A percentile compares a stretch with the other conserved stretches of the same genome.
These are phyloP conservation scores for Starmerella geochares DNA, from an alignment of 805 yeast genomes.

Conservation along the genomic window DNA sequence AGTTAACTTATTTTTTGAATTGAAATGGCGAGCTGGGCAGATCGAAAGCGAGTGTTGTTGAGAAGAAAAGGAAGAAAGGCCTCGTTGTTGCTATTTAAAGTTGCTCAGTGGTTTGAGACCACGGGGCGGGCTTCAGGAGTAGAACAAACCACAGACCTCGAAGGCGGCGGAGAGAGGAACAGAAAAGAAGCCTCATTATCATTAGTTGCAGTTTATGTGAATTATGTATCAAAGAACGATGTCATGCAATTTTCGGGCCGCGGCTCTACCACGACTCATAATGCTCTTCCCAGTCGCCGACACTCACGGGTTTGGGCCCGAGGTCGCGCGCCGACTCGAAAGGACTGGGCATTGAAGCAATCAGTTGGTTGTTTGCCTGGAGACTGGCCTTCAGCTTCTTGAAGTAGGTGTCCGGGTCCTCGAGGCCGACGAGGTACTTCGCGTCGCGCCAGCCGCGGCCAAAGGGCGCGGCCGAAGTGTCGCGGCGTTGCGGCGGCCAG, in stretches of 20 bases:
- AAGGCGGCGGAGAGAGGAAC: not conserved
- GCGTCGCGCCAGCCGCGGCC: conserved; percentile 3
- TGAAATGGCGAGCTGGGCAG: too few species aligned
- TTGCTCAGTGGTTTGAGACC: too few species aligned
- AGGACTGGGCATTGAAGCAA: conserved; percentile 12
- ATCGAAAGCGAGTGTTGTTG: too few species aligned
- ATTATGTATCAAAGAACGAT: not conserved
- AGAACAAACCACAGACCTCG: too few species aligned
- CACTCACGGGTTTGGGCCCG: conserved; percentile 12
- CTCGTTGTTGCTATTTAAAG: too few species aligned
- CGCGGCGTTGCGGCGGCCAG: conserved; percentile 15
- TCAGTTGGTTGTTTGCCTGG: conserved; percentile 3
- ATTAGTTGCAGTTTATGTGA: not conserved
- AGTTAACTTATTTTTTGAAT: not conserved
- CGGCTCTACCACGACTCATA: conserved; percentile 24
- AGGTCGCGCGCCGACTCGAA: conserved; percentile 19
- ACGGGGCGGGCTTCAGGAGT: too few species aligned
- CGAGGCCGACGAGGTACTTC: conserved; percentile 15
- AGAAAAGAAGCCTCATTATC: not conserved
- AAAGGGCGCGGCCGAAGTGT: not conserved
- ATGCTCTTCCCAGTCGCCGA: conserved; percentile 25
- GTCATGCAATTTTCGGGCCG: not conserved
- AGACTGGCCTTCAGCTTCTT: conserved; percentile 13
- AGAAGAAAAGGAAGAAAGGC: not conserved
- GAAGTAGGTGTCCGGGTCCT: conserved; percentile 25